Evolutionary conservation across 352 stramenopile genomes (phyloP), one percentile per base, ranked within the genome.

Genomic region (Phytopythium vexans): DNA sequence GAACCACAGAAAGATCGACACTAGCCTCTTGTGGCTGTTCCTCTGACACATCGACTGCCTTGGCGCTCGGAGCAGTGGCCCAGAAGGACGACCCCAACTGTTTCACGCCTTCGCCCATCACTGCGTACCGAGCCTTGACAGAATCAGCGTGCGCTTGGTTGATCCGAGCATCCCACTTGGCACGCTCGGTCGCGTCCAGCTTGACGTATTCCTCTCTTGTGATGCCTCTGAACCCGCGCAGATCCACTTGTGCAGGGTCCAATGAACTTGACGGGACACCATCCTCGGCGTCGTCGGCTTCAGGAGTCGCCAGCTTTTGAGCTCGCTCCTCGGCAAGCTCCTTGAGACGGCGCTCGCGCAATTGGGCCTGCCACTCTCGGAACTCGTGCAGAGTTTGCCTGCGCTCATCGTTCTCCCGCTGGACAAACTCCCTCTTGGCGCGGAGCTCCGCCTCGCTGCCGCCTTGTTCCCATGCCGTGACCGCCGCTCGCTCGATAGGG

Each of bases 381-480:
- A 95, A 93, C 49, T 89, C 77, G 52, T 93, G 74, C 12, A 92
- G 60, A 32, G 66, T 75, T 14, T 76, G 70, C 11, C 62, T 67
- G 35, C 80, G 78, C 39, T 91, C 77, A 27, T 88, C 79, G 46
- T 93, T 75, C 62, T 94, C 88, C 5, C 75, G 68, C 34, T 85
- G 62, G 34, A 97, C 89, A 53, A 94, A 94, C 14, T 49, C 59
- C 3, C 69, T 58, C 33, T 89, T 88, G 8, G 88, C 88, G 21
- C 78, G 62, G 6, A 75, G 65, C 68, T 98, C 96, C 6, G 89
- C 92, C 38, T 98, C 92, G 12, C 67, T 58, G 6, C 96, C 96
- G 27, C 93, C 96, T 14, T 58, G 36, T n/a, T 73, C 53, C 92
- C 92, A 99, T 11, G 92, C 96, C 12, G 70, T 70, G 8, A 95